Base-by-base conservation (phyloP, 176 grass and related monocot species). In the Elaeis guineensis region DNA sequence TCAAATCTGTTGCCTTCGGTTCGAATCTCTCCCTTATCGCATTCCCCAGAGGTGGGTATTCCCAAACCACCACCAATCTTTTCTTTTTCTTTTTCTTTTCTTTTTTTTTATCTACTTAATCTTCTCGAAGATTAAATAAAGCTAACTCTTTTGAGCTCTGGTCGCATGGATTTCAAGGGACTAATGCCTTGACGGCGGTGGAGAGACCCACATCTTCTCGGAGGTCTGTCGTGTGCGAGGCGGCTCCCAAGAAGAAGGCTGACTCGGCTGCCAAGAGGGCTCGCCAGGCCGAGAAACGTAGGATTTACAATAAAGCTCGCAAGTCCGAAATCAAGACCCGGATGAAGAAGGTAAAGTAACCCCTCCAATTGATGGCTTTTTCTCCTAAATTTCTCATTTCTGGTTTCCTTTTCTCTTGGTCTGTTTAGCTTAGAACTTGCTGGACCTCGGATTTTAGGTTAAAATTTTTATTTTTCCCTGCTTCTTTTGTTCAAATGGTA, bases 251-350 rank as follows among this genome's bases (percentile, higher is more conserved):
- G 52, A 76, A 70, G 57, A 73, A 51, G 53, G 67, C 77, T 19
- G 85, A 89, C 69, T 83, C 76, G n/a, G 80, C 82, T 3, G 64
- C 59, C 54, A 89, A 89, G 73, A 83, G 85, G 80, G 80, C 82
- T 74, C 80, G 85, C 32, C 85, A 89, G 76, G 72, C 72, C 21
- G 85, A 89, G 7, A 73, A n/a, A 17, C 76, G 70, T 35, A 68
- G 80, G 64, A 80, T 83, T 61, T 81, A 77, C 73, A 77, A 83
- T 73, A 81, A 83, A 53, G 77, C 85, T 24, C 80, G 72, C 64
- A 89, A 89, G 72, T 81, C 85, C n/a, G 85, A 89, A 77, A 89
- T 89, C 64, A 77, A 62, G 72, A 89, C 85, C 56, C 57, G 85
- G 77, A 89, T 89, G 80, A 89, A 80, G 57, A 89, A 83, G 80